Base-by-base conservation (phyloP, 2,329 filamentous ascomycete species). In the Pseudodiploospora longispora region DNA sequence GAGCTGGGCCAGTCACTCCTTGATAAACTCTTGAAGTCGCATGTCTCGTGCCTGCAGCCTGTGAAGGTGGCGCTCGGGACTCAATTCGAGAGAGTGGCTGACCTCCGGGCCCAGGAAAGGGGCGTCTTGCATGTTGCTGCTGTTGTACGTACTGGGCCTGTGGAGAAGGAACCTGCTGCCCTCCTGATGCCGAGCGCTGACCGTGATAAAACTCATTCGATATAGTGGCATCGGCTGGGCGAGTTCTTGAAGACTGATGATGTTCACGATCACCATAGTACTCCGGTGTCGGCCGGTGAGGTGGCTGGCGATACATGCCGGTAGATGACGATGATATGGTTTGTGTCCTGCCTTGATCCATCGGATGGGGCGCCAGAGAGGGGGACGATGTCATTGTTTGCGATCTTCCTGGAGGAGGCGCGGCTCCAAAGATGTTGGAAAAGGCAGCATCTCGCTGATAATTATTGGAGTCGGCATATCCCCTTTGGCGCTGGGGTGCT, bases 311-410 rank as follows among this genome's bases (percentile, higher is more conserved):
- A 52, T 79, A 78, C 75, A 83, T 81, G 47, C 56, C 59, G 19
- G 19, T 19, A 39, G 66, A 67, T 42, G 63, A 60, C 28, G 80
- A 82, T 36, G 76, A 79, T 82, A 87, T 86, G 47, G 88, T 94
- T 53, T 87, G 83, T 39, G 88, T 87, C 55, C 90, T 80, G 54
- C 85, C 86, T 41, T 69, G 68, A 43, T 71, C 58, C 56, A 68
- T 68, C 62, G 71, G 70, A 56, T 69, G 64, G 40, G 71, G 67
- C 44, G 78, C 79, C 47, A 67, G 59, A 36, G 83, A 76, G 52
- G 87, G 75, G 52, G 88, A 83, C 44, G 86, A 89, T 51, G 83
- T 93, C 89, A 97, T 96, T 28, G 91, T 96, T 60, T 96, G 90
- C 46, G 90, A 94, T 63, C 93, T 84, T 47, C 91, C 91, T 38